Conservation (phyloP, 306 rosid species). For the Alnus glutinosa region DNA sequence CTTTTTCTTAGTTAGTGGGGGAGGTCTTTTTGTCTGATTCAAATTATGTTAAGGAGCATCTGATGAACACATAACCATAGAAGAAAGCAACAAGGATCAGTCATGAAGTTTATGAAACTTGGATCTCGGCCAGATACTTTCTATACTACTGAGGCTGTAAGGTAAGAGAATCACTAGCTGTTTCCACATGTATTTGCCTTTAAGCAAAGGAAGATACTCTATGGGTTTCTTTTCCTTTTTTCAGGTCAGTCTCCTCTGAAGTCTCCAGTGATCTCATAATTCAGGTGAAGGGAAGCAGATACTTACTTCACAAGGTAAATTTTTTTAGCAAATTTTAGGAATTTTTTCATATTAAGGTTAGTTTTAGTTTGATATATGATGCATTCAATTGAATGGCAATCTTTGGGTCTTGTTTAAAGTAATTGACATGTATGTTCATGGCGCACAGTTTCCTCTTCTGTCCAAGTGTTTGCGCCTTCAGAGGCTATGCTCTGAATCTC, state of each 20-base stretch:
- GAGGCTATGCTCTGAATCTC: constrained; percentile 73
- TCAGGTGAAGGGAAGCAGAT: constrained; percentile 87
- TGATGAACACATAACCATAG: constrained; percentile 43
- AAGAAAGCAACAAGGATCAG: constrained; percentile 28
- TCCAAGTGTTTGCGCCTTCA: constrained; percentile 85
- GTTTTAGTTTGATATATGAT: constrained; percentile 16
- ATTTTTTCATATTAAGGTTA: constrained; percentile 20
- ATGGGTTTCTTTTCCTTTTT: constrained; percentile 7
- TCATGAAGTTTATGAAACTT: constrained; percentile 99
- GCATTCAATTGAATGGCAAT: neutral
- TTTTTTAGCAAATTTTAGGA: constrained; percentile 5
- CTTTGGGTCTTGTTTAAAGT: neutral
- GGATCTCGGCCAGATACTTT: constrained; percentile 98
- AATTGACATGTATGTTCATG: constrained; percentile 22
- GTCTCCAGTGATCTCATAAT: constrained; percentile 90
- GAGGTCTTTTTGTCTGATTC: constrained; percentile 19
- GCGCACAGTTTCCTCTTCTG: constrained; percentile 84
- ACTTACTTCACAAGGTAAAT: constrained; percentile 91
- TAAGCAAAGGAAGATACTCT: constrained; percentile 2
- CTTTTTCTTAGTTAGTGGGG: constrained; percentile 4
- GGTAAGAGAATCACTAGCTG: constrained; percentile 39
- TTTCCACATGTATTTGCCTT: constrained; percentile 7
- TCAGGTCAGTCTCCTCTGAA: constrained; percentile 95
- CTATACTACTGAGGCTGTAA: constrained; percentile 73
- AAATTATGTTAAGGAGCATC: constrained; percentile 40